A percentile compares a stretch with the other conserved stretches of the same genome.
Evolutionary conservation across 495 filamentous ascomycete genomes (phyloP).

Genomic region (Choiromyces venosus): DNA sequence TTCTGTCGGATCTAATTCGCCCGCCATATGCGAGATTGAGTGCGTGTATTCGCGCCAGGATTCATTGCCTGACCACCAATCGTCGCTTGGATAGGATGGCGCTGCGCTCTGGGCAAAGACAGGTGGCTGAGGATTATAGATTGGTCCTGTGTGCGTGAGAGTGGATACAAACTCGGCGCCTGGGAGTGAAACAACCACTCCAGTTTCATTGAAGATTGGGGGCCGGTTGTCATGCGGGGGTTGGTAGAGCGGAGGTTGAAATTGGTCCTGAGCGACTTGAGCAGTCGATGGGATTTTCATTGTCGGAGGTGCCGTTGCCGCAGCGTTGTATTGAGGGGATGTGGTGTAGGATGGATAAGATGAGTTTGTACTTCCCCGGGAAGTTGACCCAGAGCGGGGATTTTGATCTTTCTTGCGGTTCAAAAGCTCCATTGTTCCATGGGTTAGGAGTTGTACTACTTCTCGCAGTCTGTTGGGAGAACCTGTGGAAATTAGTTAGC

Average conservation of each 20-base stretch:
- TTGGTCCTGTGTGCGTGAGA: constrained; percentile 17
- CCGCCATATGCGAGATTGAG: constrained; percentile 37
- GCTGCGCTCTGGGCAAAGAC: constrained; percentile 6
- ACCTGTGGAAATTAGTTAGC: constrained; percentile 28
- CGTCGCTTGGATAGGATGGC: neutral
- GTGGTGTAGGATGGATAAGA: constrained; percentile 30
- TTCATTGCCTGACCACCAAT: constrained; percentile 37
- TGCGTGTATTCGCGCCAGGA: constrained; percentile 39
- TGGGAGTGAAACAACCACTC: constrained; percentile 17
- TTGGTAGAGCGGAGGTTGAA: constrained; percentile 16
- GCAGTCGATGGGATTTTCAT: constrained; percentile 25
- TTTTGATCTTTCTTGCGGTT: constrained; percentile 37
- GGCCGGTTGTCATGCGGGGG: constrained; percentile 13
- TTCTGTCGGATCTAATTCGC: constrained; percentile 36
- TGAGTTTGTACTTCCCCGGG: constrained; percentile 12
- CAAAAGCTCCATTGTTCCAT: constrained; percentile 39
- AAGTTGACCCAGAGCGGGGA: constrained; percentile 18
- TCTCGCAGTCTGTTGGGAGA: constrained; percentile 37
- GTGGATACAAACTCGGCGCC: constrained; percentile 16
- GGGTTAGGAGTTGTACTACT: constrained; percentile 38
- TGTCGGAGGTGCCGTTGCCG: constrained; percentile 17
- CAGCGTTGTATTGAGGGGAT: constrained; percentile 2
- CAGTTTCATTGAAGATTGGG: constrained; percentile 21
- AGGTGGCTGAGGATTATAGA: constrained; percentile 12
- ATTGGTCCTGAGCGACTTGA: constrained; percentile 27